A percentile compares a stretch with the other conserved stretches of the same genome.
Conservation (phyloP, 1,284 basidiomycete genomes). For the Trametes pubescens region DNA sequence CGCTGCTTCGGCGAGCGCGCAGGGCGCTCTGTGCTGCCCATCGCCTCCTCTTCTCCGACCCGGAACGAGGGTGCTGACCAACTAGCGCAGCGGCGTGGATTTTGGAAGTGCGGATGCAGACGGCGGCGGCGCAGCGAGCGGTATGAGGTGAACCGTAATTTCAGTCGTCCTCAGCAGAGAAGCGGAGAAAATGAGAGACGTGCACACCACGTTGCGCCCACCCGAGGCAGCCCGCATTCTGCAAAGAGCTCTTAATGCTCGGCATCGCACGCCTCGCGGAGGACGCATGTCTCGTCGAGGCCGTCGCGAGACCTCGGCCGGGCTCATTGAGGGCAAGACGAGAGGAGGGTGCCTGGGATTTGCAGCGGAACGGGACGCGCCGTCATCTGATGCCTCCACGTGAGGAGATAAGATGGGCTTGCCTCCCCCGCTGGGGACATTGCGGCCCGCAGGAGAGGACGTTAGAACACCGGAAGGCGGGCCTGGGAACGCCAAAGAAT, state of each 20-base stretch:
- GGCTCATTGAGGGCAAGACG: constrained; percentile 3
- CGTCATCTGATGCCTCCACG: constrained; percentile 31
- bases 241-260: neutral
- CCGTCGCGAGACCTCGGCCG: constrained; percentile 3
- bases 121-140: constrained; percentile 1
- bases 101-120: neutral
- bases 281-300: constrained; percentile 17
- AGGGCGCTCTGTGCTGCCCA: neutral
- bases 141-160: neutral
- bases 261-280: constrained; percentile 21
- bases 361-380: constrained; percentile 15
- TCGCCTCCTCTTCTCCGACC: constrained; percentile 8
- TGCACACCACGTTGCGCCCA: constrained; percentile 14
- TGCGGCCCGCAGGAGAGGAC: constrained; percentile 17
- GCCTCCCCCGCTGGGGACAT: constrained; percentile 6
- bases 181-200: constrained; percentile 9
- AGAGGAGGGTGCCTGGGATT: constrained; percentile 21
- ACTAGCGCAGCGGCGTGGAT: neutral
- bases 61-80: constrained; percentile 12
- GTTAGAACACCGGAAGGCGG: constrained; percentile 30
- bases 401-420: constrained; percentile 29
- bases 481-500: constrained; percentile 18
- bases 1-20: neutral
- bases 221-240: constrained; percentile 15
- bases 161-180: neutral